Conservation (phyloP, 345 rosid genomes). For the Corchorus capsularis region DNA sequence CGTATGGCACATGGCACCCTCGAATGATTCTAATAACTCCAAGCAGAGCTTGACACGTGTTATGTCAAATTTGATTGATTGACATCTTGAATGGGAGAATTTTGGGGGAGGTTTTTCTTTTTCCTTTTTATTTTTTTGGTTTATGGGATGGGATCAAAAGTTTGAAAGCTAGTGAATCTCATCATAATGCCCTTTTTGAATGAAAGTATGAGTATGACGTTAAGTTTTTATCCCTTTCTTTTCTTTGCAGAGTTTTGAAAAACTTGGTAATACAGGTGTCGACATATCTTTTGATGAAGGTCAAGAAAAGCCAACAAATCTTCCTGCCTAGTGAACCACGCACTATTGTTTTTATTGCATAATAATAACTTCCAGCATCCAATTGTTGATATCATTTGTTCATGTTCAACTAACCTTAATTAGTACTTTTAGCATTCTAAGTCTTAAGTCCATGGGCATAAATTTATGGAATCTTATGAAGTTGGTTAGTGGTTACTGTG, state of each 20-base stretch:
- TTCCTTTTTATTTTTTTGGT: too few relatives aligned
- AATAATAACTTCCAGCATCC: neutral
- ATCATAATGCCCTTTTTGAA: slow-evolving; percentile 11
- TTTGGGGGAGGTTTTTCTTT: neutral
- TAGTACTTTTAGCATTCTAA: too few relatives aligned
- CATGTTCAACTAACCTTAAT: too few relatives aligned
- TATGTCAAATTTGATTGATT: neutral
- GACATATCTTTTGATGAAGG: neutral
- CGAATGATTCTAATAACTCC: neutral
- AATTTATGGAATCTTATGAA: too few relatives aligned
- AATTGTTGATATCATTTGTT: neutral
- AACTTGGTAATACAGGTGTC: neutral
- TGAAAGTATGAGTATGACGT: neutral
- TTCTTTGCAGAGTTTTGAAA: neutral
- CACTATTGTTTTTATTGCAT: neutral
- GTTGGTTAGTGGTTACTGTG: too few relatives aligned
- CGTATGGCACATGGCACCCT: neutral
- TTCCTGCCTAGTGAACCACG: neutral
- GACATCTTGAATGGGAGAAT: neutral
- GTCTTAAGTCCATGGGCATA: too few relatives aligned
- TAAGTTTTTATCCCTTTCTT: neutral
- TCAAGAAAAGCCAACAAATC: neutral
- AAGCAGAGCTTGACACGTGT: slow-evolving; percentile 21
- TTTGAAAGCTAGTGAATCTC: slow-evolving; percentile 4
- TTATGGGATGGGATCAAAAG: neutral